A percentile compares a stretch with the other conserved stretches of the same genome.
phyloP scores from a whole-genome alignment of 495 filamentous ascomycete species.

The Tetracladium setigerum region DNA sequence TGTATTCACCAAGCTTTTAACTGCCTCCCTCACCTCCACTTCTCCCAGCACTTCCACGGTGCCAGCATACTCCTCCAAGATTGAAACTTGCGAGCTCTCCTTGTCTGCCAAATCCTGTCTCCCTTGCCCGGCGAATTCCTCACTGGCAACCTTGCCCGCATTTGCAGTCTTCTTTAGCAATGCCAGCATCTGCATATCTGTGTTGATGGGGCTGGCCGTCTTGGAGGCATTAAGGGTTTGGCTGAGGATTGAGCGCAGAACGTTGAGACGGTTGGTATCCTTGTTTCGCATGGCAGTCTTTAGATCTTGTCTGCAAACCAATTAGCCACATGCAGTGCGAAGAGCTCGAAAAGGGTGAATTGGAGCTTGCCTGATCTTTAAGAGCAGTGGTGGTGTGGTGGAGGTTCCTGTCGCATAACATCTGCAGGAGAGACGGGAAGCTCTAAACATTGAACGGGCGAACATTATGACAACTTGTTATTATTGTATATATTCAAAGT shows the following conservation, averaged over 20 bases:
- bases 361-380: slow-evolving; percentile 26
- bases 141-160: slow-evolving; percentile 31
- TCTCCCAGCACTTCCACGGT: slow-evolving; percentile 32
- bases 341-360: background rate
- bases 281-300: slow-evolving; percentile 54
- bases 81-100: slow-evolving; percentile 38
- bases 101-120: slow-evolving; percentile 48
- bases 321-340: background rate
- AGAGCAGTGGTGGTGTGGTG: slow-evolving; percentile 25
- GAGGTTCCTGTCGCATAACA: slow-evolving; percentile 18
- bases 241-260: slow-evolving; percentile 45
- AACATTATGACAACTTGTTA: slow-evolving; percentile 8
- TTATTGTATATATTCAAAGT: background rate
- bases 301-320: slow-evolving; percentile 41
- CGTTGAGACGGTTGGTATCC: slow-evolving; percentile 43
- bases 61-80: slow-evolving; percentile 43
- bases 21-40: slow-evolving; percentile 30
- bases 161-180: slow-evolving; percentile 39
- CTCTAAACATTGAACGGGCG: slow-evolving; percentile 9
- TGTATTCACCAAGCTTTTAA: slow-evolving; percentile 28
- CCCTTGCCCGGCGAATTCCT: slow-evolving; percentile 39
- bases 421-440: slow-evolving; percentile 10
- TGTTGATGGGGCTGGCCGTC: slow-evolving; percentile 42
- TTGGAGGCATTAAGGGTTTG: slow-evolving; percentile 50
- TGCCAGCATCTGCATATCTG: slow-evolving; percentile 46